Conservation (phyloP, 345 rosid species). For the Brassica cretica region DNA sequence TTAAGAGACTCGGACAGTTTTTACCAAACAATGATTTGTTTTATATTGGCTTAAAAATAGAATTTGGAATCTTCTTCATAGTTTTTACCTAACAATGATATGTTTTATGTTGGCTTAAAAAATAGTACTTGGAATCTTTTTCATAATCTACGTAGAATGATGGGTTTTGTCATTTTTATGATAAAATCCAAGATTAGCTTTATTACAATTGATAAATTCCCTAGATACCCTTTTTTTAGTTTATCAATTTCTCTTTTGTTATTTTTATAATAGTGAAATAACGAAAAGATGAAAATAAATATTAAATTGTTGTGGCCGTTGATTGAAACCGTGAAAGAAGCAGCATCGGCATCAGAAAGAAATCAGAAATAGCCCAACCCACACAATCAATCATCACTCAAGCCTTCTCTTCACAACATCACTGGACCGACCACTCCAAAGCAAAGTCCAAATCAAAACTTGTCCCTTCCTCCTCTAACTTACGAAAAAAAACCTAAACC, state of each 20-base stretch:
- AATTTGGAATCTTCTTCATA: too few relatives aligned
- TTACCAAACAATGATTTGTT: not conserved
- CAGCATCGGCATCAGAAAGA: constrained; percentile 25
- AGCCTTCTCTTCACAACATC: not conserved
- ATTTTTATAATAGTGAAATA: not conserved
- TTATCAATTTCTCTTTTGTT: not conserved
- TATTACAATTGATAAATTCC: too few relatives aligned
- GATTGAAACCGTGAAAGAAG: constrained; percentile 27
- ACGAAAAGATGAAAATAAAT: not conserved
- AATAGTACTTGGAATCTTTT: not conserved
- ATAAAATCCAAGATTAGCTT: not conserved
- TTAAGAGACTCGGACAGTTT: not conserved
- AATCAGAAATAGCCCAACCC: constrained; percentile 35
- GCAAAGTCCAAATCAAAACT: constrained; percentile 10
- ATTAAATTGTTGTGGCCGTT: constrained; percentile 35
- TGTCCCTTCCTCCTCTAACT: constrained; percentile 29
- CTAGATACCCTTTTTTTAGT: too few relatives aligned
- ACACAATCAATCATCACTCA: constrained; percentile 28
- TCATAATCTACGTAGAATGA: not conserved
- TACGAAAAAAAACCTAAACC: constrained; percentile 38
- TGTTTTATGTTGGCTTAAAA: too few relatives aligned
- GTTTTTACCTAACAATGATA: too few relatives aligned
- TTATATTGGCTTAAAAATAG: not conserved
- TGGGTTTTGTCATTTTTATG: not conserved
- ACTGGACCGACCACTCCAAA: constrained; percentile 13